Evolutionary conservation across 108 stramenopile species (phyloP).

Genomic region (Skeletonema costatum): DNA sequence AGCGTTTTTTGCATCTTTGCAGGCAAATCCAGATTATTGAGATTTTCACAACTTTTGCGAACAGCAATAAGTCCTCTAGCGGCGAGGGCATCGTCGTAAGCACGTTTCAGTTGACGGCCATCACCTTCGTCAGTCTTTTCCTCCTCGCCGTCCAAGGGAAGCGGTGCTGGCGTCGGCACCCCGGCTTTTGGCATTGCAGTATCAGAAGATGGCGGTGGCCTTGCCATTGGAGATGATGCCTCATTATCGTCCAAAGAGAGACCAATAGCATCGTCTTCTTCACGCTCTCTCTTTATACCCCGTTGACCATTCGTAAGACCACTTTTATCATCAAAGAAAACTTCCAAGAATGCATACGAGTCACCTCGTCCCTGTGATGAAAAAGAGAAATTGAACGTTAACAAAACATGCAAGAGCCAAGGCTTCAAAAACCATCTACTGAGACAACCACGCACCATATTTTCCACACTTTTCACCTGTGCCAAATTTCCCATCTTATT

Average conservation of each 20-base stretch:
- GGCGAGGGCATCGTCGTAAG: conserved; percentile 90
- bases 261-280: conserved; percentile 90
- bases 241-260: conserved; percentile 88
- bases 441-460: conserved; percentile 60
- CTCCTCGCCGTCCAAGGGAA: conserved; percentile 30
- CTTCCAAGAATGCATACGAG: conserved; percentile 93
- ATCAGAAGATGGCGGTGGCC: conserved; percentile 9
- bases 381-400: background rate
- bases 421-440: background rate
- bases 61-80: conserved; percentile 89
- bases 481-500: conserved; percentile 88
- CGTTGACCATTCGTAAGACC: conserved; percentile 41
- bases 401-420: background rate
- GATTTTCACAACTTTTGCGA: conserved; percentile 80
- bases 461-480: conserved; percentile 89
- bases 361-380: conserved; percentile 64
- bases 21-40: conserved; percentile 86
- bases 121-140: conserved; percentile 34
- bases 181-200: conserved; percentile 8
- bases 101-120: conserved; percentile 74
- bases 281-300: conserved; percentile 74
- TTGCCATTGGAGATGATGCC: conserved; percentile 47
- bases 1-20: conserved; percentile 87
- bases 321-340: conserved; percentile 87
- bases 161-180: conserved; percentile 35